Conservation (phyloP, 2,329 filamentous ascomycete genomes). For the Rutstroemia sp. region DNA sequence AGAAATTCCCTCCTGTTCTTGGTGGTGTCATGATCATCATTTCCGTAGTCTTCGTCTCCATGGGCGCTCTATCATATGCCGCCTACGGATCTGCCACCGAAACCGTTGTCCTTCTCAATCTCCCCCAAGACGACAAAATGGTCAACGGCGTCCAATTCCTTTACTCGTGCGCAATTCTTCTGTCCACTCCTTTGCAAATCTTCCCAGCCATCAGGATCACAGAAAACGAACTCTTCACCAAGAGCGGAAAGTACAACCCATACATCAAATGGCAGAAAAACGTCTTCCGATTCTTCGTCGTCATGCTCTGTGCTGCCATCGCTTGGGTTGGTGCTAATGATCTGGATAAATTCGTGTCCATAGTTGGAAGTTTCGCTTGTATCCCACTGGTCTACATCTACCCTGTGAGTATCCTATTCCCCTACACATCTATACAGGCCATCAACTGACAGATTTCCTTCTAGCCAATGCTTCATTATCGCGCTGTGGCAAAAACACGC, state of each 20-base stretch:
- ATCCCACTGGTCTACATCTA: conserved; percentile 97
- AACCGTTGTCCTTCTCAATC: conserved; percentile 91
- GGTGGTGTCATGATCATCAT: conserved; percentile 92
- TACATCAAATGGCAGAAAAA: conserved; percentile 99
- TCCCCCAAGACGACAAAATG: conserved; percentile 90
- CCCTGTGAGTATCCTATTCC: conserved; percentile 59
- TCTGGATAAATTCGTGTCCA: conserved; percentile 92
- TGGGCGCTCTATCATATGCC: conserved; percentile 90
- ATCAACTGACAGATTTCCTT: conserved; percentile 8
- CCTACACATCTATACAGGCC: neutral
- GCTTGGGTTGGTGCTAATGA: conserved; percentile 91
- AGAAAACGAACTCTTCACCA: conserved; percentile 87
- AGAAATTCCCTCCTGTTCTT: conserved; percentile 85
- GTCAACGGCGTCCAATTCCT: conserved; percentile 96
- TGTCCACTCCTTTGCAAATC: conserved; percentile 92
- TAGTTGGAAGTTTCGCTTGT: conserved; percentile 96
- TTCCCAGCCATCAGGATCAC: conserved; percentile 97
- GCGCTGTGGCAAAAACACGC: conserved; percentile 63
- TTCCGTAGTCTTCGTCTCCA: conserved; percentile 80
- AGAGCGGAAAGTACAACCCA: conserved; percentile 94
- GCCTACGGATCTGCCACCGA: conserved; percentile 93
- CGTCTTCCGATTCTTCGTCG: conserved; percentile 86
- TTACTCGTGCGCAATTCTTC: conserved; percentile 93
- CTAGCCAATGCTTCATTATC: conserved; percentile 84
- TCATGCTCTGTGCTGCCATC: conserved; percentile 76